Conservation (phyloP, 345 rosid species). For the Conringia planisiliqua region DNA sequence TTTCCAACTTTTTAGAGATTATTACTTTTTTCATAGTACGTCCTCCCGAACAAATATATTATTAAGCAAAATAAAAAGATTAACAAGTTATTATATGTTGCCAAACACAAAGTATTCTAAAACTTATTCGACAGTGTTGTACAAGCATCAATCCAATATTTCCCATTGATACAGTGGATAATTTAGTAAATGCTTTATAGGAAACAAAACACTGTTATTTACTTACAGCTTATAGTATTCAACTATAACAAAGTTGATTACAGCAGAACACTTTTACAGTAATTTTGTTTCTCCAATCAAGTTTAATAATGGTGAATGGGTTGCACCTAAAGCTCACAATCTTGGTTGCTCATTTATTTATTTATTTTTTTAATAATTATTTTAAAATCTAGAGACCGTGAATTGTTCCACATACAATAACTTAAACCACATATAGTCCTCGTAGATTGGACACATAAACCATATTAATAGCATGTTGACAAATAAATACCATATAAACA, state of each 20-base stretch:
- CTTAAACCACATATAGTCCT: not conserved
- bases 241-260: not conserved
- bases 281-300: not conserved
- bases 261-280: not conserved
- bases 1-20: slow-evolving; percentile 23
- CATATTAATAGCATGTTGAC: not conserved
- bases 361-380: not conserved
- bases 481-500: not conserved
- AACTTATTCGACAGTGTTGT: slow-evolving; percentile 9
- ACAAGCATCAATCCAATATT: not conserved
- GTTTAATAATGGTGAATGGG: not conserved
- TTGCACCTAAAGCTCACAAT: not conserved
- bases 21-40: slow-evolving; percentile 28
- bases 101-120: slow-evolving; percentile 2
- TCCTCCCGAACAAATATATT: not conserved
- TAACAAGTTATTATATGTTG: not conserved
- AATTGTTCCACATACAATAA: not conserved
- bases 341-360: not conserved
- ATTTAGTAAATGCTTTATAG: not conserved
- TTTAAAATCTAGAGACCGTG: not conserved
- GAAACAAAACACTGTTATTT: not conserved
- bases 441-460: not conserved
- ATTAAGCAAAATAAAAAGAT: slow-evolving; percentile 9
- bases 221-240: not conserved
- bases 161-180: not conserved